Evolutionary conservation across 1,284 basidiomycete species (phyloP).

Genomic region (Tylopilus orsonianus): DNA sequence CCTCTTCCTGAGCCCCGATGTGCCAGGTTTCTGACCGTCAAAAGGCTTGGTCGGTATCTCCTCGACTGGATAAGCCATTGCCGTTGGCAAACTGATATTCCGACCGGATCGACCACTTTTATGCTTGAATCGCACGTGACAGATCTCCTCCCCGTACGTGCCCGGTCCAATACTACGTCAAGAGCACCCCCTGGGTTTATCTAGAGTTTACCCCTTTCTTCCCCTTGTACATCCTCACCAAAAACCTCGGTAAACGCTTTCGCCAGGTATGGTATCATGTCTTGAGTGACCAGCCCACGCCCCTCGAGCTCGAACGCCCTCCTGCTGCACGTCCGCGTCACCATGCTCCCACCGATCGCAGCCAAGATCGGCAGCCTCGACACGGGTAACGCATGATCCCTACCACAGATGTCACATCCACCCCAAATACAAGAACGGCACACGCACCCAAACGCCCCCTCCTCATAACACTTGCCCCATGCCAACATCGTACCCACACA

Average conservation of each 20-base stretch:
- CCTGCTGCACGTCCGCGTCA: constrained; percentile 82
- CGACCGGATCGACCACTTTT: constrained; percentile 12
- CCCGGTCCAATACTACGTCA: constrained; percentile 7
- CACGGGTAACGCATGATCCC: constrained; percentile 51
- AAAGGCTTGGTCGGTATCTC: constrained; percentile 74
- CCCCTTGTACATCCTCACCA: constrained; percentile 48
- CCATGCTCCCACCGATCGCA: constrained; percentile 84
- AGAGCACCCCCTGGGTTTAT: background rate
- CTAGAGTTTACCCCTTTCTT: constrained; percentile 39
- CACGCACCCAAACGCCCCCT: constrained; percentile 70
- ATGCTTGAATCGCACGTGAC: constrained; percentile 27
- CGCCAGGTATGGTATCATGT: constrained; percentile 80
- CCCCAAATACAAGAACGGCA: background rate
- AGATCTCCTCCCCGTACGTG: constrained; percentile 4
- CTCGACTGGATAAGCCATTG: constrained; percentile 53
- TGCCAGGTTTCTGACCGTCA: constrained; percentile 93
- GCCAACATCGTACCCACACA: constrained; percentile 86
- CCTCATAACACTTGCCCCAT: constrained; percentile 92
- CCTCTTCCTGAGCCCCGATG: constrained; percentile 93
- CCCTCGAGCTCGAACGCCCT: constrained; percentile 76
- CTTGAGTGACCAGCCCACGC: constrained; percentile 85
- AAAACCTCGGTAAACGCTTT: constrained; percentile 75
- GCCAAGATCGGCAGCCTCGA: constrained; percentile 80
- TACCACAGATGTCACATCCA: constrained; percentile 16
- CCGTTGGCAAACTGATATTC: constrained; percentile 2